Conservation (phyloP, 441 rosid genomes). For the Breynia disticha region DNA sequence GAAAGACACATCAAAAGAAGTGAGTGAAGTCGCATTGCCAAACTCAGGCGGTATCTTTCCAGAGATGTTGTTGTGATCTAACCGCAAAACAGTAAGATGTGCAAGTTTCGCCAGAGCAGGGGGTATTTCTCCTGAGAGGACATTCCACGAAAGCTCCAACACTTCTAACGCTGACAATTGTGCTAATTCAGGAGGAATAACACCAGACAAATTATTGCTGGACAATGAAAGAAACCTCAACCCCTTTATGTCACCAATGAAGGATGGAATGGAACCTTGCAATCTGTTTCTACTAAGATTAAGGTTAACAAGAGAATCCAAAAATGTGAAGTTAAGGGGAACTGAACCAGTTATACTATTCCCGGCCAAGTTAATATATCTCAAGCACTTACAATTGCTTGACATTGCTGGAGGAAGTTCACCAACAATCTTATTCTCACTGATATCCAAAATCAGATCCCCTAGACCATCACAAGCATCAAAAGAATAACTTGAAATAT, state of each 20-base stretch:
- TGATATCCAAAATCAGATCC: slow-evolving; percentile 27
- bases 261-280: slow-evolving; percentile 29
- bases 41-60: slow-evolving; percentile 33
- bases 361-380: slow-evolving; percentile 25
- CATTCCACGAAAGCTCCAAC: slow-evolving; percentile 38
- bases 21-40: slow-evolving; percentile 21
- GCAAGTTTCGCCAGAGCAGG: slow-evolving; percentile 21
- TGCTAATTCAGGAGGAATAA: slow-evolving; percentile 27
- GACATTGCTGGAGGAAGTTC: slow-evolving; percentile 30
- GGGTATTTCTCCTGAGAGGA: slow-evolving; percentile 33
- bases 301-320: slow-evolving; percentile 20
- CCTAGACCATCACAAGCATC: slow-evolving; percentile 25
- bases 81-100: slow-evolving; percentile 26
- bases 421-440: slow-evolving; percentile 30
- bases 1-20: slow-evolving; percentile 34
- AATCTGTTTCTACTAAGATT: slow-evolving; percentile 33
- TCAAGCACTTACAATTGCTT: slow-evolving; percentile 30
- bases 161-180: slow-evolving; percentile 24
- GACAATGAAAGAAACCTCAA: slow-evolving; percentile 31
- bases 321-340: slow-evolving; percentile 20
- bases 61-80: slow-evolving; percentile 29
- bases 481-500: slow-evolving; percentile 30
- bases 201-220: slow-evolving; percentile 27
- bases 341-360: slow-evolving; percentile 31
- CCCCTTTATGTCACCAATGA: slow-evolving; percentile 19